Conservation (phyloP, 495 filamentous ascomycete species). For the Tuber borchii region DNA sequence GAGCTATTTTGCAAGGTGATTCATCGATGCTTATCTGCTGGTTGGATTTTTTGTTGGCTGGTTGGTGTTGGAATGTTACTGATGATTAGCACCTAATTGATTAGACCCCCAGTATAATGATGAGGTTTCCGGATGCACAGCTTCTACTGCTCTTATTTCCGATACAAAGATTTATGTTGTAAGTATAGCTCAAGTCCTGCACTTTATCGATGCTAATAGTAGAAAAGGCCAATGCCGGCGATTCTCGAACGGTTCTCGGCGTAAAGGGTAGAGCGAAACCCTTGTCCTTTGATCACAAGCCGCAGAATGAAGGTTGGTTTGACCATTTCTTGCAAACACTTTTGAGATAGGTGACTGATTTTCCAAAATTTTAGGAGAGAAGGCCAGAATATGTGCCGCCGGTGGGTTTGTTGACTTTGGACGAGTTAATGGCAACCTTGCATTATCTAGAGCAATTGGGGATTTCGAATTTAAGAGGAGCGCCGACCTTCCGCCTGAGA, state of each 20-base stretch:
- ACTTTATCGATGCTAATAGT: conserved; percentile 25
- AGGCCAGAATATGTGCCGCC: conserved; percentile 87
- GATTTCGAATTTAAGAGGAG: conserved; percentile 99
- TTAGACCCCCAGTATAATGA: conserved; percentile 93
- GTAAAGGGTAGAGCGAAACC: conserved; percentile 96
- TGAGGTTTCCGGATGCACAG: conserved; percentile 95
- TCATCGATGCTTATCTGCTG: background rate
- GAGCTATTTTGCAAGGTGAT: conserved; percentile 87
- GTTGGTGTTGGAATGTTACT: conserved; percentile 29
- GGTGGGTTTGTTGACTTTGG: conserved; percentile 98
- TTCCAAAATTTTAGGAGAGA: conserved; percentile 61
- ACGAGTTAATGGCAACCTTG: conserved; percentile 95
- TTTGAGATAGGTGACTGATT: conserved; percentile 15
- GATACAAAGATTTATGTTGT: conserved; percentile 92
- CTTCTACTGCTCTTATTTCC: conserved; percentile 79
- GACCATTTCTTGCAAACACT: background rate
- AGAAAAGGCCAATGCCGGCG: conserved; percentile 82
- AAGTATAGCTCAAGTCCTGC: conserved; percentile 46
- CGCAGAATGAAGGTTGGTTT: conserved; percentile 82
- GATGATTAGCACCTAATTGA: conserved; percentile 20
- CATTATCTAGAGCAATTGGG: conserved; percentile 93
- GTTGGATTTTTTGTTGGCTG: conserved; percentile 17
- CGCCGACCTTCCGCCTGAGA: conserved; percentile 86
- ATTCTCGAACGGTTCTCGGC: conserved; percentile 87
- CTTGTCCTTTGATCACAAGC: conserved; percentile 95